Base-by-base conservation (phyloP, 495 filamentous ascomycete species). In the Beverwykella pulmonaria region DNA sequence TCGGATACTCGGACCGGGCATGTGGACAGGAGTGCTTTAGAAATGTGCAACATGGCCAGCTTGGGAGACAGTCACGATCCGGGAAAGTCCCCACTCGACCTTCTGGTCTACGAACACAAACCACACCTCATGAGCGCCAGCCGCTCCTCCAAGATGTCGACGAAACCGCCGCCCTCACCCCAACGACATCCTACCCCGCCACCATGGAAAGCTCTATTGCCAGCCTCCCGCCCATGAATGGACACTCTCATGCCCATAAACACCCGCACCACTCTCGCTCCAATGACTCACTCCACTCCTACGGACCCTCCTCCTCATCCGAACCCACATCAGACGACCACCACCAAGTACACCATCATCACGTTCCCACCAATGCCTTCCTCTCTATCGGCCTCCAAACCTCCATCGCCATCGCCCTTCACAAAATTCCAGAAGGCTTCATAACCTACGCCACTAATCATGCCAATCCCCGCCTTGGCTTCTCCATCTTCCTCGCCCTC, bases 371-470 rank as follows among this genome's bases (percentile, higher is more conserved):
- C 55, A 98, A 98, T 77, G 91, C 90, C 23, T 98, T 96, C 74
- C 81, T 98, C 50, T 90, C 90, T 49, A 93, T 98, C 60, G 92
- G 93, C 15, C 83, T 97, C 5, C 94, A 98, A 76, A 97, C 93
- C 0, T 90, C 90, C 9, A 86, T 96, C 53, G 95, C 94, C 47
- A 98, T 98, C 71, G 92, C 94, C 9, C 79, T 98, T 0, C 94
- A 98, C 79, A 98, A 98, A 75, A 88, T 97, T 20, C 94, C 95
- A 3, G 94, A 98, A 77, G 94, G 94, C 27, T 98, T 98, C 78
- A 97, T 98, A 61, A 98, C 95, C 29, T 98, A 94, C 75, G 93
- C 94, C 9, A 97, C 94, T 14, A 98, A 98, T 76, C 95, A 98
- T 67, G 95, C 92, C 30, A 97, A 89, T 72, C 92, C 94, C 0